phyloP scores from a whole-genome alignment of 2,329 filamentous ascomycete species.

The Aspergillus hiratsukae region DNA sequence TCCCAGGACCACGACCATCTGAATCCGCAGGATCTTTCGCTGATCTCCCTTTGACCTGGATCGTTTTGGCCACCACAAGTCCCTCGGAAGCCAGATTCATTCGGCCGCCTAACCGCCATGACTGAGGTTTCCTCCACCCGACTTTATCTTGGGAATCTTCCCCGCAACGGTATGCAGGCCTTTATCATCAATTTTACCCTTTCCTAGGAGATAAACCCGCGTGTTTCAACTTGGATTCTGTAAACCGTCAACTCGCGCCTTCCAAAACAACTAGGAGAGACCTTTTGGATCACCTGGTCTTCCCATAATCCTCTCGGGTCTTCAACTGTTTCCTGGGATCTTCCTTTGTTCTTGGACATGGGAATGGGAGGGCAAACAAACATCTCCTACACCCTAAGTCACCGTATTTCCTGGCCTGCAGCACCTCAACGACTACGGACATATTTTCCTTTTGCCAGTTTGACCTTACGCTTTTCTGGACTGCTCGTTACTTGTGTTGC shows the following conservation, averaged over 20 bases:
- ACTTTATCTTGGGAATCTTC: conserved; percentile 96
- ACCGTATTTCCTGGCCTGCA: background rate
- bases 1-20: conserved; percentile 3
- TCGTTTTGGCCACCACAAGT: background rate
- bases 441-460: conserved; percentile 13
- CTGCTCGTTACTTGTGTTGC: conserved; percentile 18
- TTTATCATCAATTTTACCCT: conserved; percentile 27
- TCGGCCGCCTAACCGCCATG: conserved; percentile 45
- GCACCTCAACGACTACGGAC: conserved; percentile 2
- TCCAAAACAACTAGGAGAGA: conserved; percentile 7
- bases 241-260: conserved; percentile 5
- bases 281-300: conserved; percentile 8
- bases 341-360: background rate
- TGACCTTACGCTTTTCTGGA: conserved; percentile 7
- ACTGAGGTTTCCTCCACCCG: conserved; percentile 89
- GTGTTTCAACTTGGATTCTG: conserved; percentile 17
- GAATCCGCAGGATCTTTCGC: conserved; percentile 1
- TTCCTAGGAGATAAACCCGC: conserved; percentile 18
- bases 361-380: background rate
- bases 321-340: background rate
- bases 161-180: conserved; percentile 75
- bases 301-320: conserved; percentile 9
- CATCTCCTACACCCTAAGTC: background rate
- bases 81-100: conserved; percentile 2
- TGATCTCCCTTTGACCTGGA: background rate